These are phyloP conservation scores for Globisporangium takayamanum DNA, from an alignment of 352 stramenopile genomes.

Conservation along the genomic window DNA sequence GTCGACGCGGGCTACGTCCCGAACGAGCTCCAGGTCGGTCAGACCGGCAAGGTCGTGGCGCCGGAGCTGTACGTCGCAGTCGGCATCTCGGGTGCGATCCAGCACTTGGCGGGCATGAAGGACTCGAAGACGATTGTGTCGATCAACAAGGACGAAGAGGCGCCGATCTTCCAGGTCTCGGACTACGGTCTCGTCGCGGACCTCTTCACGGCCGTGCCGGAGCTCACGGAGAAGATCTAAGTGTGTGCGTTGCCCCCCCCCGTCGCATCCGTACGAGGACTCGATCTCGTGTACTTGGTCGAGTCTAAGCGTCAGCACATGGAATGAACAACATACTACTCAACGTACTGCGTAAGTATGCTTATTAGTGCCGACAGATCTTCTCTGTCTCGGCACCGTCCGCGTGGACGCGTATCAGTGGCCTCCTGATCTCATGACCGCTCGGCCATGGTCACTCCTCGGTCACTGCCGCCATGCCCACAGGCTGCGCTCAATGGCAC, in stretches of 20 bases:
- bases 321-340: not conserved
- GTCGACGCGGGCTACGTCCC: conserved; percentile 98
- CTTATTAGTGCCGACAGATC: no score
- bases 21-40: conserved; percentile 98
- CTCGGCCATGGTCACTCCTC: no score
- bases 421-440: not conserved
- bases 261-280: no score
- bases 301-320: not conserved
- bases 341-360: no score
- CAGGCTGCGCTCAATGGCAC: not conserved
- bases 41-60: conserved; percentile 98
- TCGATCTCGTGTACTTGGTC: no score
- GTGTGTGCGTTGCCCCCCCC: conserved; percentile 1
- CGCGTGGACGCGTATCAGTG: no score
- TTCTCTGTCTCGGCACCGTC: no score
- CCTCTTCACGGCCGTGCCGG: conserved; percentile 96
- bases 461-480: no score
- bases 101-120: conserved; percentile 99
- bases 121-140: conserved; percentile 99
- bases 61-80: conserved; percentile 96
- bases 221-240: conserved; percentile 97
- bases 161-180: conserved; percentile 98
- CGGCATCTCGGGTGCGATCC: conserved; percentile 98
- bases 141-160: conserved; percentile 99
- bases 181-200: conserved; percentile 99